Conservation (phyloP, 129 eudicot species). For the Rutidosis leptorrhynchoides region DNA sequence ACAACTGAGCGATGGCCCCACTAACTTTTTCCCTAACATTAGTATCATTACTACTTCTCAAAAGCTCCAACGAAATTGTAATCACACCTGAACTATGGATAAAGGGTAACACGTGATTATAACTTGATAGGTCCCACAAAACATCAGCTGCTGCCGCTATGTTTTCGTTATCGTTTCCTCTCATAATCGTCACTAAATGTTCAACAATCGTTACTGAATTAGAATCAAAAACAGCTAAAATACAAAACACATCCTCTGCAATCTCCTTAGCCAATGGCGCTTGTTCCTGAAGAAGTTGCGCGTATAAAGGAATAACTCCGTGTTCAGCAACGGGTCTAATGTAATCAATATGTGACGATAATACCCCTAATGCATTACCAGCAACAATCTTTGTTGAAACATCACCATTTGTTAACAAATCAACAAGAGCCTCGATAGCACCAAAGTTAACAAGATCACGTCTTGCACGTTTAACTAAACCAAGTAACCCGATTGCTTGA, state of each 20-base stretch:
- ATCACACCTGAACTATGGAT: conserved; percentile 45
- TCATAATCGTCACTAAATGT: conserved; percentile 51
- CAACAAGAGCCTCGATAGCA: conserved; percentile 45
- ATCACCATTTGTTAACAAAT: conserved; percentile 43
- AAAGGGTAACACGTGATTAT: conserved; percentile 38
- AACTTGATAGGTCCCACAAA: conserved; percentile 53
- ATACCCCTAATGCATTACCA: conserved; percentile 62
- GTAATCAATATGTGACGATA: conserved; percentile 55
- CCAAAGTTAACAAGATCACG: conserved; percentile 47
- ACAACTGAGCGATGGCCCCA: conserved; percentile 63
- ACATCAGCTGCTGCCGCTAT: conserved; percentile 66
- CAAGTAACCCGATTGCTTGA: conserved; percentile 61
- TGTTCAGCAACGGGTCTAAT: conserved; percentile 54
- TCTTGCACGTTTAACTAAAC: conserved; percentile 45
- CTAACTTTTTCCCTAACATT: conserved; percentile 49
- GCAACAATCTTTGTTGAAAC: conserved; percentile 42
- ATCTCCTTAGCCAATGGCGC: conserved; percentile 54
- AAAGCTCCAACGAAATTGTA: conserved; percentile 49
- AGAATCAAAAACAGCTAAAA: conserved; percentile 44
- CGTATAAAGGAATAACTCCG: conserved; percentile 58
- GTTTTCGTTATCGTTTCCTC: conserved; percentile 42
- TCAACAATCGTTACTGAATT: conserved; percentile 41
- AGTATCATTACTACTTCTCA: conserved; percentile 29
- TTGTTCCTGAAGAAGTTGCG: conserved; percentile 43
- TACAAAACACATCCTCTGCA: conserved; percentile 69